These are phyloP conservation scores for Naegleria lovaniensis DNA, from an alignment of 208 protist species.

Conservation along the genomic window DNA sequence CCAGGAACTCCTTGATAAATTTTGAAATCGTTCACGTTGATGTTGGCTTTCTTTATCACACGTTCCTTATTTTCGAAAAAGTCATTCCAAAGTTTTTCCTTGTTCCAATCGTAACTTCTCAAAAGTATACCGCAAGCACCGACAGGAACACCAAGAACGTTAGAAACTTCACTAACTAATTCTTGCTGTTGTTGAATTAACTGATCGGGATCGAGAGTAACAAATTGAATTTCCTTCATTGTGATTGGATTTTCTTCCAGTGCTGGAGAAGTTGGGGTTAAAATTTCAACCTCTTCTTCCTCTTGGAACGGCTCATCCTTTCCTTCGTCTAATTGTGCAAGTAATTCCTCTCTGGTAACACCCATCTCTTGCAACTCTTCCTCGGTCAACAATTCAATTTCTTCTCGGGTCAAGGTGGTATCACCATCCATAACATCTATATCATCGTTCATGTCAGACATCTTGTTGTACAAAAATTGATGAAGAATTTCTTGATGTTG, in stretches of 20 bases:
- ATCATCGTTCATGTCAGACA: not conserved
- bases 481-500: too few species aligned
- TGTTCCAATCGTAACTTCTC: conserved; percentile 13
- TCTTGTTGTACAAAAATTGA: not conserved
- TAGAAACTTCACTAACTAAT: not conserved
- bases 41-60: conserved; percentile 1
- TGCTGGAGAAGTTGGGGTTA: not conserved
- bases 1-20: not conserved
- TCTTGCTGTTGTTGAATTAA: conserved; percentile 21
- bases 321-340: not conserved
- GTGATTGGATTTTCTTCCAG: not conserved
- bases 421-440: not conserved
- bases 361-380: not conserved
- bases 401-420: not conserved
- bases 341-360: conserved; percentile 2
- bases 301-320: not conserved
- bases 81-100: conserved; percentile 20
- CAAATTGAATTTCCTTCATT: not conserved
- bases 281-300: not conserved
- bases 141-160: not conserved
- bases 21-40: not conserved
- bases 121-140: not conserved
- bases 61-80: conserved; percentile 17
- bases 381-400: not conserved
- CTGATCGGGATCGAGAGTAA: not conserved